A percentile compares a stretch with the other conserved stretches of the same genome.
These are phyloP conservation scores for Fusarium torulosum DNA, from an alignment of 2,329 filamentous ascomycete genomes.

Conservation along the genomic window DNA sequence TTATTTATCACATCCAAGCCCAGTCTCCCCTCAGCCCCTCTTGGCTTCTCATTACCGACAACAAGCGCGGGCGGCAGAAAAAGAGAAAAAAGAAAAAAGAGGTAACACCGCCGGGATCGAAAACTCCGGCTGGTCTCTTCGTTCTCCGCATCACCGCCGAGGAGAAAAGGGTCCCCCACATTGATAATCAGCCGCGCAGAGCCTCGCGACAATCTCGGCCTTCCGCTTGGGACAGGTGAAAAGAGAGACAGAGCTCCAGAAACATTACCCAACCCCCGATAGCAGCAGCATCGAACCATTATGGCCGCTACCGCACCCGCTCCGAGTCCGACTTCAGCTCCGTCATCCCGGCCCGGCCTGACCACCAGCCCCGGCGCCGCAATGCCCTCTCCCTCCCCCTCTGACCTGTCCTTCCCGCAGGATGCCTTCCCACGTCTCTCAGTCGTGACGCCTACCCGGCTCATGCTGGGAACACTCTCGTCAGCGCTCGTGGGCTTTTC, in stretches of 20 bases:
- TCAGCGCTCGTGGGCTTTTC: constrained; percentile 77
- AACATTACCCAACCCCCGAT: constrained; percentile 3
- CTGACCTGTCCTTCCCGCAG: constrained; percentile 43
- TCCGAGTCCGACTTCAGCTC: constrained; percentile 21
- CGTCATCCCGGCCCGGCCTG: constrained; percentile 37
- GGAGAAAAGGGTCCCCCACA: constrained; percentile 29
- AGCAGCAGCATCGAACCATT: not conserved
- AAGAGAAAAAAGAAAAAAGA: constrained; percentile 1
- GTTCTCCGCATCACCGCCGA: constrained; percentile 33
- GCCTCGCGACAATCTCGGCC: constrained; percentile 39
- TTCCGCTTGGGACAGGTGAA: constrained; percentile 1
- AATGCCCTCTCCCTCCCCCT: constrained; percentile 16
- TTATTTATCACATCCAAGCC: constrained; percentile 34
- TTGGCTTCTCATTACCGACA: constrained; percentile 24
- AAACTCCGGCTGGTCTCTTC: constrained; percentile 29
- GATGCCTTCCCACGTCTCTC: constrained; percentile 64
- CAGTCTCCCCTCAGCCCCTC: constrained; percentile 29
- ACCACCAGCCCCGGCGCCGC: constrained; percentile 23
- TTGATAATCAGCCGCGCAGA: constrained; percentile 33
- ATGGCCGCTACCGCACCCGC: constrained; percentile 12
- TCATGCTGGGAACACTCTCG: constrained; percentile 72
- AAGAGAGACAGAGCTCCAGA: not conserved
- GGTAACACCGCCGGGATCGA: constrained; percentile 34
- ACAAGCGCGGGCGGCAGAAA: constrained; percentile 16
- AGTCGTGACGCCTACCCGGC: constrained; percentile 73